Evolutionary conservation across 2,329 filamentous ascomycete species (phyloP).

Genomic region (Knoxdaviesia capensis): DNA sequence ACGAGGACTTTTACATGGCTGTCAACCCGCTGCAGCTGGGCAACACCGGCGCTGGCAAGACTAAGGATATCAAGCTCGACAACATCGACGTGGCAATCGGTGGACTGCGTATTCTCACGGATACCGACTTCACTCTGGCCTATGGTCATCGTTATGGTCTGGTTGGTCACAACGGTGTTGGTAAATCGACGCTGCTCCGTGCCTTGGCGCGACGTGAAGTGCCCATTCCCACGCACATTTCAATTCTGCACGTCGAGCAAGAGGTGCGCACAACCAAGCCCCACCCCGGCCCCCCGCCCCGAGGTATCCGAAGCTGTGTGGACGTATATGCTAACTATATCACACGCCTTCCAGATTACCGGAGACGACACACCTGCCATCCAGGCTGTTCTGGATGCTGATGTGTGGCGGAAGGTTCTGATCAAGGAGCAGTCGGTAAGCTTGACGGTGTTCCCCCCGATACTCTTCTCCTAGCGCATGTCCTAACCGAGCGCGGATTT

Average conservation of each 20-base stretch:
- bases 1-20: conserved; percentile 99
- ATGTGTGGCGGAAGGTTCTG: conserved; percentile 95
- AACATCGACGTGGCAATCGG: conserved; percentile 88
- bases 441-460: conserved; percentile 4
- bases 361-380: conserved; percentile 90
- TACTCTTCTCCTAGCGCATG: too few species aligned
- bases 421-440: conserved; percentile 68
- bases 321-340: conserved; percentile 4
- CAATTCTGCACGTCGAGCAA: conserved; percentile 96
- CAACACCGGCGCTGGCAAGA: conserved; percentile 53
- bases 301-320: too few species aligned
- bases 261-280: conserved; percentile 38
- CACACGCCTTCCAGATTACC: conserved; percentile 38
- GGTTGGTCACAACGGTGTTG: conserved; percentile 98
- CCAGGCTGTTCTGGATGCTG: conserved; percentile 88
- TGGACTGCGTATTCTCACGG: conserved; percentile 70
- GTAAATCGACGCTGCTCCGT: conserved; percentile 84
- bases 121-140: conserved; percentile 75
- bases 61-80: conserved; percentile 97
- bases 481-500: too few species aligned
- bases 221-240: conserved; percentile 88
- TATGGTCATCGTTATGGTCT: conserved; percentile 91
- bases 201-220: conserved; percentile 86
- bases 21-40: conserved; percentile 92
- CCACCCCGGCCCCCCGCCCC: not conserved